phyloP scores from a whole-genome alignment of 331 rosid genomes.

The Quercus phellos region DNA sequence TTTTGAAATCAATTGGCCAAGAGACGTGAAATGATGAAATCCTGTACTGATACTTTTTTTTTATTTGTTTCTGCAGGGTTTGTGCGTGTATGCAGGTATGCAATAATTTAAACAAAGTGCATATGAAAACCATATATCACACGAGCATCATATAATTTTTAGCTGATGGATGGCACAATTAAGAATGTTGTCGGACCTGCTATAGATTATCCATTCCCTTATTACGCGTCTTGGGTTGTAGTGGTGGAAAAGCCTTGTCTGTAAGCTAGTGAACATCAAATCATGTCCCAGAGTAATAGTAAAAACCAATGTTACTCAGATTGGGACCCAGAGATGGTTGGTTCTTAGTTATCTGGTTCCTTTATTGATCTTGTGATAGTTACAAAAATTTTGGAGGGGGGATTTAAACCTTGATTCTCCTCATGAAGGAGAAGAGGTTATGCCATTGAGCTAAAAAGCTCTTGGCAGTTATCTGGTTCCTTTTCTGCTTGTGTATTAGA shows the following conservation, averaged over 20 bases:
- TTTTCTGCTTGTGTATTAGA: not conserved
- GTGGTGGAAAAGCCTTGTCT: too few species aligned
- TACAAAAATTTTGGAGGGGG: too few species aligned
- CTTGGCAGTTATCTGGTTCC: not conserved
- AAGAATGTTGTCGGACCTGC: not conserved
- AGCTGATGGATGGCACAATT: not conserved
- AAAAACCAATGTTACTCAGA: not conserved
- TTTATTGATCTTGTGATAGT: not conserved
- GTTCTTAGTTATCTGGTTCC: not conserved
- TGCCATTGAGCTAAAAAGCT: too few species aligned
- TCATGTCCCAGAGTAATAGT: not conserved
- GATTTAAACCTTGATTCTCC: too few species aligned
- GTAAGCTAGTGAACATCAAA: not conserved
- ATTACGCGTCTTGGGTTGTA: too few species aligned
- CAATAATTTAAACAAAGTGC: not conserved
- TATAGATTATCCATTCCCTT: too few species aligned
- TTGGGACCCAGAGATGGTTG: not conserved
- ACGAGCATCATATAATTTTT: not conserved
- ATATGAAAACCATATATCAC: not conserved
- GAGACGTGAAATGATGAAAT: not conserved
- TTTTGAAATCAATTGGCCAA: conserved; percentile 1
- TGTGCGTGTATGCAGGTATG: conserved; percentile 99
- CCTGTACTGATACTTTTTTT: conserved; percentile 18
- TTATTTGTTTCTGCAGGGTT: conserved; percentile 52
- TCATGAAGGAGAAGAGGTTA: too few species aligned